Base-by-base conservation (phyloP, 345 rosid genomes). In the Trapa bicornis region DNA sequence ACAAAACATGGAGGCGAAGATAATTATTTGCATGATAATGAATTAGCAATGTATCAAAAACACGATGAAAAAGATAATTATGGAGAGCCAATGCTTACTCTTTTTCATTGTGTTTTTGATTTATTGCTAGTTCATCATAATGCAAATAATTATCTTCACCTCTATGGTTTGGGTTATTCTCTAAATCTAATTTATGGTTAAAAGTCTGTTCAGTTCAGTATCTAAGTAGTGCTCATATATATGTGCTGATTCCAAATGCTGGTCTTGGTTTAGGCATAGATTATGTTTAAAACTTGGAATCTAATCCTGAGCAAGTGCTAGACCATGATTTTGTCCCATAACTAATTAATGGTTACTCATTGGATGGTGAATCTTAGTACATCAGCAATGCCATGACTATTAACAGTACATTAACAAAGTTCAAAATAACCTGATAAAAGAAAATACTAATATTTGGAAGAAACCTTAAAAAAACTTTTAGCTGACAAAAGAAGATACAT, bases 311-410 rank as follows among this genome's bases (percentile, higher is more conserved):
- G 81, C 81, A 42, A 83, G 76, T 72, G 84, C 88, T 33, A 65
- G 32, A 67, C 72, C 83, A 70, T 79, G 89, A 50, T 76, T 84
- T 57, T 87, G 87, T 70, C 91, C 96, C 50, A 89, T 83, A 71
- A 91, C 79, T 73, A 91, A 69, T 68, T 91, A 96, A 29, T 89
- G 96, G 75, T 81, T 86, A 36, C 93, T 89, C 99, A 89, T 91
- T 43, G 66, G n/a, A 65, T 67, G 60, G 11, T 22, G 2, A 66
- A 47, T 66, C 48, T 67, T 61, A 67, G 39, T 22, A 8, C 52
- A 48, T 22, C 38, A 17, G 45, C 35, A 53, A 41, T 57, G 35
- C 39, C 47, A 48, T 50, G 60, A 36, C 38, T 53, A 62, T 38
- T 41, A 29, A 57, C 29, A 22, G 58, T 37, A 68, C 41, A 35